phyloP scores from a whole-genome alignment of 257 asterid genomes.

The Solanum neorickii region DNA sequence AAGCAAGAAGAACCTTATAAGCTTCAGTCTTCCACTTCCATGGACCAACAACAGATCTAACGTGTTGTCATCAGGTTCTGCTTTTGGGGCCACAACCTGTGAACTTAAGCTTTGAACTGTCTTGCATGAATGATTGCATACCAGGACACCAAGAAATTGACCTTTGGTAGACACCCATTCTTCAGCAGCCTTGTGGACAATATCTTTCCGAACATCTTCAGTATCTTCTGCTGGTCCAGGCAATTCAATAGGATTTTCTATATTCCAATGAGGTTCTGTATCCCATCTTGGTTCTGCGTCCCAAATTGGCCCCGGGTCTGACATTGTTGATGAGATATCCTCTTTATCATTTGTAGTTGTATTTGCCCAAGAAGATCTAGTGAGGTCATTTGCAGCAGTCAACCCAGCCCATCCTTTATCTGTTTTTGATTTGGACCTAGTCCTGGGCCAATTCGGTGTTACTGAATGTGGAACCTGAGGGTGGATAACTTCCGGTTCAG shows the following conservation, averaged over 20 bases:
- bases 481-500: constrained; percentile 90
- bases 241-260: constrained; percentile 63
- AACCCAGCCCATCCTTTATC: constrained; percentile 72
- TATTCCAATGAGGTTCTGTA: constrained; percentile 53
- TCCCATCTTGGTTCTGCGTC: constrained; percentile 99
- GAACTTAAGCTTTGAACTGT: constrained; percentile 95
- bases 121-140: constrained; percentile 89
- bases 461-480: constrained; percentile 65
- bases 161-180: constrained; percentile 82
- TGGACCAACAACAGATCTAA: constrained; percentile 84
- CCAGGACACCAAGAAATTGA: constrained; percentile 66
- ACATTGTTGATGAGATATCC: constrained; percentile 92
- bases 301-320: constrained; percentile 99
- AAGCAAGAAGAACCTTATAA: constrained; percentile 69
- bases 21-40: constrained; percentile 80
- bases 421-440: constrained; percentile 73
- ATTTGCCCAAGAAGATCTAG: constrained; percentile 72
- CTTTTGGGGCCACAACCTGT: constrained; percentile 95
- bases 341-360: constrained; percentile 60
- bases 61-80: constrained; percentile 77
- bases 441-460: constrained; percentile 85
- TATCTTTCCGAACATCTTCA: constrained; percentile 30
- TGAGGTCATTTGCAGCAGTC: constrained; percentile 41
- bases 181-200: constrained; percentile 34
- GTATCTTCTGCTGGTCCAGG: constrained; percentile 52